These are phyloP conservation scores for Macadamia tetraphylla DNA, from an alignment of 164 flowering plant species.

Conservation along the genomic window DNA sequence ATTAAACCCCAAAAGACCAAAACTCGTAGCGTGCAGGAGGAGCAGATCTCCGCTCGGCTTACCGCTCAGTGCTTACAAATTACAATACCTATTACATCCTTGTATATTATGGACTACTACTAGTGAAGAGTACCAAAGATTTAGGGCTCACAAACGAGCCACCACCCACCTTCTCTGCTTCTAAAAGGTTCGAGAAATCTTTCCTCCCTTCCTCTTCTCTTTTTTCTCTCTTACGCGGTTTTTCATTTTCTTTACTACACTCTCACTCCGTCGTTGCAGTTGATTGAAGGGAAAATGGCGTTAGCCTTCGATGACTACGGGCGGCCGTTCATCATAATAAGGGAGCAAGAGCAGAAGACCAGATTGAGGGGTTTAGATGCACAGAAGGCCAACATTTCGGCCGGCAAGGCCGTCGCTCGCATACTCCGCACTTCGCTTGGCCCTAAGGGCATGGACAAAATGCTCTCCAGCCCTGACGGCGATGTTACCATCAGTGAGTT, in stretches of 20 bases:
- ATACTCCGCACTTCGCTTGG: slow-evolving; percentile 93
- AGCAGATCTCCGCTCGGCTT: background rate
- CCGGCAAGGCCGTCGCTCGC: slow-evolving; percentile 86
- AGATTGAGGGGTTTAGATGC: slow-evolving; percentile 89
- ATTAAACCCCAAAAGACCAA: too few relatives aligned
- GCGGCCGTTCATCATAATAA: slow-evolving; percentile 72
- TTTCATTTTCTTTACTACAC: background rate
- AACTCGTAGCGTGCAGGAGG: too few relatives aligned
- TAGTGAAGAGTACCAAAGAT: background rate
- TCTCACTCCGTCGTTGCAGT: background rate
- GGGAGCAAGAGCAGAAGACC: slow-evolving; percentile 84
- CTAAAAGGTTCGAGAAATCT: background rate
- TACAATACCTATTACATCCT: too few relatives aligned
- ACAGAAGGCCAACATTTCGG: slow-evolving; percentile 90
- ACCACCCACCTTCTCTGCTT: background rate
- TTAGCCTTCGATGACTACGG: slow-evolving; percentile 94
- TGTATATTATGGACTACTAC: too few relatives aligned
- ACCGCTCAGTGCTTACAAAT: too few relatives aligned
- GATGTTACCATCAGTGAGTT: slow-evolving; percentile 77
- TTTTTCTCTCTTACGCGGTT: background rate
- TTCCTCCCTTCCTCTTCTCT: background rate
- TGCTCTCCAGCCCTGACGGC: slow-evolving; percentile 96
- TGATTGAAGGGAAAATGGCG: slow-evolving; percentile 45
- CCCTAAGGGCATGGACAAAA: slow-evolving; percentile 99
- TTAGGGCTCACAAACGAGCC: background rate